These are phyloP conservation scores for Poteriospumella lacustris DNA, from an alignment of 108 stramenopile genomes.

Conservation along the genomic window DNA sequence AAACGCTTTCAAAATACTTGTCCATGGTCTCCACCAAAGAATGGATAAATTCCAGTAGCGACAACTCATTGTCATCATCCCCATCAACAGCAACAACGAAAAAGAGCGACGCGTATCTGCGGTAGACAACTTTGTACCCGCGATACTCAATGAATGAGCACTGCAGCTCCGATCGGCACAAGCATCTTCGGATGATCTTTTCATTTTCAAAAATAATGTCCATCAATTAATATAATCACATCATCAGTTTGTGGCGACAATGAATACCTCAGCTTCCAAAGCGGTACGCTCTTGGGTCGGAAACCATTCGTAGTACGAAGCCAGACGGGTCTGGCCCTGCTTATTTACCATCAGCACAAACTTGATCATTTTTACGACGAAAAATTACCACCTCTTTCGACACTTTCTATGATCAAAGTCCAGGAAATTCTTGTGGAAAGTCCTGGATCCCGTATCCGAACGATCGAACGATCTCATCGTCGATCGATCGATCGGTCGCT, in stretches of 20 bases:
- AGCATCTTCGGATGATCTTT: conserved; percentile 48
- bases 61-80: conserved; percentile 49
- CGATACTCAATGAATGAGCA: conserved; percentile 57
- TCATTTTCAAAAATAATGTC: no score
- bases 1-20: conserved; percentile 58
- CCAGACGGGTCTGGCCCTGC: conserved; percentile 54
- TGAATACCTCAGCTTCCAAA: conserved; percentile 46
- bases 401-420: no score
- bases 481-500: no score
- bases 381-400: no score
- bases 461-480: no score
- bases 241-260: background rate
- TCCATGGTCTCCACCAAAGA: conserved; percentile 55
- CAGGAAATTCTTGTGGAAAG: no score
- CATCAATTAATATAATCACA: background rate
- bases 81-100: conserved; percentile 55
- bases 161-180: conserved; percentile 51
- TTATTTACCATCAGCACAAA: conserved; percentile 57
- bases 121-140: conserved; percentile 55
- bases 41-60: conserved; percentile 55
- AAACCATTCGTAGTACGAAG: conserved; percentile 54
- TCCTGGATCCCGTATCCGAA: no score
- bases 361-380: conserved; percentile 43
- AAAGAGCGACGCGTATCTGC: conserved; percentile 54
- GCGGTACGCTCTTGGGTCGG: conserved; percentile 52